Base-by-base conservation (phyloP, 768 basidiomycete genomes). In the Solioccasus polychromus region DNA sequence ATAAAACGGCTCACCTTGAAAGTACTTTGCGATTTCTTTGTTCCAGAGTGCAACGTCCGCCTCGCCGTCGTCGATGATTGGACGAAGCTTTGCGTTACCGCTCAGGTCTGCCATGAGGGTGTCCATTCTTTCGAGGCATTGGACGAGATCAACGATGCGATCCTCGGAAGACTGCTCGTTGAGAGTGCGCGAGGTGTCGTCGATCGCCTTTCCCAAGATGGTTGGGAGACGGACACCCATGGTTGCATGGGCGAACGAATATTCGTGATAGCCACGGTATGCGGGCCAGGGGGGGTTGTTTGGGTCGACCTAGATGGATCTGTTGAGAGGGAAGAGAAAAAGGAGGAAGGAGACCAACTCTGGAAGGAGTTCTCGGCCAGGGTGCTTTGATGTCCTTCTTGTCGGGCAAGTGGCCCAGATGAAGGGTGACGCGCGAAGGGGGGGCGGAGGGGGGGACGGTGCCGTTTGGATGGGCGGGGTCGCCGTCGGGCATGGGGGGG, bases 211-310 rank as follows among this genome's bases (percentile, higher is more conserved):
- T 53, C 92, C 91, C 38, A 96, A 75, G 52, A 97, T 97, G 31
- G 94, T 95, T 2, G 94, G 94, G 20, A 96, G 80, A 37, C 94
- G 85, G n/a, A 87, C 83, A 50, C 91, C 89, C 93, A 96, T 96
- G 4, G 93, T 95, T 25, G 92, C 94, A 68, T 94, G 81, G 30
- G 85, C 85, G 59, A 90, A 90, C 0, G 84, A 89, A 62, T 83
- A 88, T 57, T 88, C 83, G 63, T 84, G 80, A 62, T 89, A 88
- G 4, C 86, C 85, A 34, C 88, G 82, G 66, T 79, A 89, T 0
- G 87, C 87, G 28, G 88, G 87, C 76, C 75, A 89, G 15, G 87
- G 87, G 9, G 87, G 87, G 69, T 89, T 88, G 63, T 89, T 88
- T 25, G 86, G 86, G 62, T 89, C 84, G 35, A 88, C 77, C 85